These are phyloP conservation scores for Calonectria pteridis DNA, from an alignment of 2,329 filamentous ascomycete genomes.

Conservation along the genomic window DNA sequence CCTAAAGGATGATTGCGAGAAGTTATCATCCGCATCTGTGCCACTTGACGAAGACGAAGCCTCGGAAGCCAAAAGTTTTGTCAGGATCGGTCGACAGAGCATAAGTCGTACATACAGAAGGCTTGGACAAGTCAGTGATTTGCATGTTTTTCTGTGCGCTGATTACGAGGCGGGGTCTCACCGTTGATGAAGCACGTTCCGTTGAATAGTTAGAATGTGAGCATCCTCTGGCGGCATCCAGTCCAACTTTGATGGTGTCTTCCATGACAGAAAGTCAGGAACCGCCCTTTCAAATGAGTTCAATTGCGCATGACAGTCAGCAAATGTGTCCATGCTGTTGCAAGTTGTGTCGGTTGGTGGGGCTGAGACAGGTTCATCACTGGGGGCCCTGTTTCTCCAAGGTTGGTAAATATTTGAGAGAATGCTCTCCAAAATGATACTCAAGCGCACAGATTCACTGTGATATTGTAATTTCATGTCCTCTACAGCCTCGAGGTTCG, in stretches of 20 bases:
- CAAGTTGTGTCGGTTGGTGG: not conserved
- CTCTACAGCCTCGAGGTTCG: not conserved
- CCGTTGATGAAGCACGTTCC: conserved; percentile 20
- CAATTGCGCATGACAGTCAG: not conserved
- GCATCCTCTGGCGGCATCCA: not conserved
- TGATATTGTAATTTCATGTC: not conserved
- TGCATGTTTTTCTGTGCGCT: too few relatives aligned
- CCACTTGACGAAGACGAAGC: not conserved
- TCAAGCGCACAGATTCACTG: not conserved
- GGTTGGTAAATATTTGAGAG: conserved; percentile 15
- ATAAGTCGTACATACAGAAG: conserved; percentile 13
- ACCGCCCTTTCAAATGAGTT: not conserved
- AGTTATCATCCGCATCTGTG: not conserved
- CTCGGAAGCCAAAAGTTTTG: not conserved
- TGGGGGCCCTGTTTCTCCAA: not conserved
- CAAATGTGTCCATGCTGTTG: conserved; percentile 6
- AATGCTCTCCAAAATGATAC: not conserved
- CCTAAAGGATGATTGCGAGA: not conserved
- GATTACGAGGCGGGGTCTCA: not conserved
- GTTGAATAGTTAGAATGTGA: conserved; percentile 1
- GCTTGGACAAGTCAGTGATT: not conserved
- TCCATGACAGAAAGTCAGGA: conserved; percentile 8
- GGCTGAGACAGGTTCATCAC: not conserved
- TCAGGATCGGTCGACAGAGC: conserved; percentile 14
- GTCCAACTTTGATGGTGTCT: not conserved